A percentile compares a stretch with the other conserved stretches of the same genome.
Evolutionary conservation across 2,329 filamentous ascomycete genomes (phyloP).

Genomic region (Dissoconium aciculare): DNA sequence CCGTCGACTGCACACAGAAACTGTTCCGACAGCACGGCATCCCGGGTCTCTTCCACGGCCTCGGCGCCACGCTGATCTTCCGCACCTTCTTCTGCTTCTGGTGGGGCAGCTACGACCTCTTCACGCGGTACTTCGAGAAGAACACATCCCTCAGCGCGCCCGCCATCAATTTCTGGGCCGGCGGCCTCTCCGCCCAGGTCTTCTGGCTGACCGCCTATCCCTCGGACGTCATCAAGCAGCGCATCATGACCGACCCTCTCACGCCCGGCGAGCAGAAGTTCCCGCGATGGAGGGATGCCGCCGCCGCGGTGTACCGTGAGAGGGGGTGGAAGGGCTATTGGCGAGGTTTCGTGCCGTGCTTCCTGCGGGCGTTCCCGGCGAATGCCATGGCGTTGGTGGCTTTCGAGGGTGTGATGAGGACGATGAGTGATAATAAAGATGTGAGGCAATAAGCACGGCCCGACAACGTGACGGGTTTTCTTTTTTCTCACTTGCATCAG

Average conservation of each 20-base stretch:
- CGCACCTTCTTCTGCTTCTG: conserved; percentile 92
- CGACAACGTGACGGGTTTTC: too few relatives aligned
- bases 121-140: conserved; percentile 52
- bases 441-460: too few relatives aligned
- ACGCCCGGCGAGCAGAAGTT: conserved; percentile 58
- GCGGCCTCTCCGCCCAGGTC: conserved; percentile 78
- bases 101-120: conserved; percentile 90
- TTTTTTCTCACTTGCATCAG: too few relatives aligned
- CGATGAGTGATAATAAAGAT: too few relatives aligned
- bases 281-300: conserved; percentile 64
- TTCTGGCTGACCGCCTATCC: conserved; percentile 83
- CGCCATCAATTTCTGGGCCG: conserved; percentile 91
- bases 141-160: conserved; percentile 60
- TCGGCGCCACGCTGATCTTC: conserved; percentile 74
- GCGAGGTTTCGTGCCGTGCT: conserved; percentile 84
- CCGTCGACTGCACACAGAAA: conserved; percentile 66
- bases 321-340: conserved; percentile 69
- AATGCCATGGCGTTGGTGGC: conserved; percentile 88
- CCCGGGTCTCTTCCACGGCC: conserved; percentile 68
- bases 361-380: conserved; percentile 83
- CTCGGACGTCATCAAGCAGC: conserved; percentile 55
- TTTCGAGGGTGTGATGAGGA: conserved; percentile 61
- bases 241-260: conserved; percentile 89
- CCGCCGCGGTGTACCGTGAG: conserved; percentile 59
- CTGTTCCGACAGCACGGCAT: conserved; percentile 55